Percentiles rank a stretch among this genome's conserved stretches.
These are phyloP conservation scores for Aureobasidium subglaciale DNA, from an alignment of 2,329 filamentous ascomycete species.

Conservation along the genomic window DNA sequence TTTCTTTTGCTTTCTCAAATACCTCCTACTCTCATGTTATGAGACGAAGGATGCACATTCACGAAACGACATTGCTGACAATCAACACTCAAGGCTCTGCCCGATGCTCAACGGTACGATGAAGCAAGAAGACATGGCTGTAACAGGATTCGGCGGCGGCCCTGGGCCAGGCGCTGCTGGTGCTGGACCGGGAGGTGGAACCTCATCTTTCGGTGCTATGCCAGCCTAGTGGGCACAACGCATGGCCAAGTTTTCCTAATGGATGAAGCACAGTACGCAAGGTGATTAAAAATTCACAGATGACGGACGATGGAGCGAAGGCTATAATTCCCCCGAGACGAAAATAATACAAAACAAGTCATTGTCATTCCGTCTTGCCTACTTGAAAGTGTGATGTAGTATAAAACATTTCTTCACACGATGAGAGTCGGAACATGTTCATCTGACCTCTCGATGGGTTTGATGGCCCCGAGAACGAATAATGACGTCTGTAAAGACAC, in stretches of 20 bases:
- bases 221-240: background rate
- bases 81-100: constrained; percentile 55
- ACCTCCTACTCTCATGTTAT: background rate
- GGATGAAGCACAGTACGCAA: background rate
- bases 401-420: background rate
- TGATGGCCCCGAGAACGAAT: background rate
- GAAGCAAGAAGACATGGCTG: constrained; percentile 29
- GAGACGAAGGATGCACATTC: background rate
- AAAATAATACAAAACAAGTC: background rate
- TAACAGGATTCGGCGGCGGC: constrained; percentile 17
- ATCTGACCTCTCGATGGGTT: background rate
- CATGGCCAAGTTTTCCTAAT: background rate
- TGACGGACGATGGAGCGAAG: too few species aligned
- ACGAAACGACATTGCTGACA: constrained; percentile 13
- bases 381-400: background rate
- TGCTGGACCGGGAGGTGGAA: background rate
- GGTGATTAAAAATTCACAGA: background rate
- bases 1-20: constrained; percentile 16
- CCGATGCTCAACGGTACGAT: constrained; percentile 74
- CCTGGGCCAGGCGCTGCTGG: constrained; percentile 14
- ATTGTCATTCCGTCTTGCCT: background rate
- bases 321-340: too few species aligned
- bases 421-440: background rate
- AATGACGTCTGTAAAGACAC: background rate
- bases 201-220: constrained; percentile 1